A percentile compares a stretch with the other conserved stretches of the same genome.
Evolutionary conservation across 805 yeast genomes (phyloP).

Genomic region (Myxozyma melibiosi): DNA sequence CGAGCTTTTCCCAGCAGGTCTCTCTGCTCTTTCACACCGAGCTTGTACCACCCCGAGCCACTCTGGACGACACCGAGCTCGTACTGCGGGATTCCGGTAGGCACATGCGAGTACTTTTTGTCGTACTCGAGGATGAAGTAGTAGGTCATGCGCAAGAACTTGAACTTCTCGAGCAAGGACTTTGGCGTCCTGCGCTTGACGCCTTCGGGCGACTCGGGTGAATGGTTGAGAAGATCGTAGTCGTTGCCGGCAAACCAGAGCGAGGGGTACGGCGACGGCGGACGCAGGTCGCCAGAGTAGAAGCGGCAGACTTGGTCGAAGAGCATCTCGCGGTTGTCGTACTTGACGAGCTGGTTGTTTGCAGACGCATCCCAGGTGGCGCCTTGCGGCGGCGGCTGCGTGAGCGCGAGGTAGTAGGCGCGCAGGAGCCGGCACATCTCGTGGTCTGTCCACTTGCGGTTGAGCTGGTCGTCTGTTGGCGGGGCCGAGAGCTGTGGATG

Average conservation of each 20-base stretch:
- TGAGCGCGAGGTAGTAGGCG: constrained; percentile 25
- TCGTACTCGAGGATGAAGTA: constrained; percentile 28
- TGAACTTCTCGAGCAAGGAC: constrained; percentile 28
- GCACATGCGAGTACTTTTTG: constrained; percentile 17
- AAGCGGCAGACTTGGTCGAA: constrained; percentile 27
- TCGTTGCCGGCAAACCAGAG: constrained; percentile 8
- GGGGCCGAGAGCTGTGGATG: constrained; percentile 6
- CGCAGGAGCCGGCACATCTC: constrained; percentile 24
- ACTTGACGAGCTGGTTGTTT: constrained; percentile 18
- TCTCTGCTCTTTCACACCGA: constrained; percentile 24
- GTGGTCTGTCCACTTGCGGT: constrained; percentile 29
- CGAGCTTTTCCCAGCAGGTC: constrained; percentile 30
- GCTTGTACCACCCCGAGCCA: constrained; percentile 27
- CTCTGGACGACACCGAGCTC: constrained; percentile 5
- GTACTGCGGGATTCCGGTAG: constrained; percentile 12
- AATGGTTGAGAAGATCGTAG: neutral
- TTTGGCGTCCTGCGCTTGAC: constrained; percentile 29
- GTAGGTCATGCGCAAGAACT: constrained; percentile 31
- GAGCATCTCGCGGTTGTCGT: constrained; percentile 27
- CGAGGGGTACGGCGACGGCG: constrained; percentile 6
- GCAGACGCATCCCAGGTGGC: constrained; percentile 20
- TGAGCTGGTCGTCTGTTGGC: constrained; percentile 23
- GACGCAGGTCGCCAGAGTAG: constrained; percentile 21
- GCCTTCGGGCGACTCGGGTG: neutral
- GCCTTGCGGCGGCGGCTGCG: constrained; percentile 25